These are phyloP conservation scores for Erigeron canadensis DNA, from an alignment of 129 eudicot genomes.

Conservation along the genomic window DNA sequence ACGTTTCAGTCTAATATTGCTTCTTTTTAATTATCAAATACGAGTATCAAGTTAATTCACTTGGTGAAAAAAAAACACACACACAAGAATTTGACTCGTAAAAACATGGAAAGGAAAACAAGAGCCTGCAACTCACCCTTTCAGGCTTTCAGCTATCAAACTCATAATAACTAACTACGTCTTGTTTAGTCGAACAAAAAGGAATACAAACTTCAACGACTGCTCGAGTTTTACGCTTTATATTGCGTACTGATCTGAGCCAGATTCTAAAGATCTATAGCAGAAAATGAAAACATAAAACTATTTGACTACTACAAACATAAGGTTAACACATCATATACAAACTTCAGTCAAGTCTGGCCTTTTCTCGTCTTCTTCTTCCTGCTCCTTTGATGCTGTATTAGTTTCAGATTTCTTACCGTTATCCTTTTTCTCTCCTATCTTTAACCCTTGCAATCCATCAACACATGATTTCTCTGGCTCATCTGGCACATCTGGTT, in stretches of 20 bases:
- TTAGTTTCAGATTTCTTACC: conserved; percentile 27
- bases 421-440: conserved; percentile 43
- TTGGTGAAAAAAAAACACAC: no score
- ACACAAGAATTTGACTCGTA: neutral
- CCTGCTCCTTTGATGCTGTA: conserved; percentile 20
- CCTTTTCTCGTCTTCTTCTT: conserved; percentile 39
- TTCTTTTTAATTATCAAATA: no score
- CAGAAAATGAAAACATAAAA: neutral
- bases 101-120: neutral
- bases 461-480: conserved; percentile 55
- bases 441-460: conserved; percentile 59
- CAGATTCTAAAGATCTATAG: neutral
- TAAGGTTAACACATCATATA: conserved; percentile 34
- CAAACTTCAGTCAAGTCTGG: conserved; percentile 58
- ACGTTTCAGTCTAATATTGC: no score
- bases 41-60: no score
- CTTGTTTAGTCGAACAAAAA: neutral
- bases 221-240: conserved; percentile 7
- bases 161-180: neutral
- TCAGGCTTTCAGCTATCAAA: neutral
- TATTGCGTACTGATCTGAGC: neutral
- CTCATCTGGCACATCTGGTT: conserved; percentile 36
- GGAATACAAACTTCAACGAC: neutral
- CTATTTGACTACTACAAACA: conserved; percentile 14
- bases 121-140: conserved; percentile 1